A percentile compares a stretch with the other conserved stretches of the same genome.
These are phyloP conservation scores for Hymenoscyphus linearis DNA, from an alignment of 2,329 filamentous ascomycete species.

Conservation along the genomic window DNA sequence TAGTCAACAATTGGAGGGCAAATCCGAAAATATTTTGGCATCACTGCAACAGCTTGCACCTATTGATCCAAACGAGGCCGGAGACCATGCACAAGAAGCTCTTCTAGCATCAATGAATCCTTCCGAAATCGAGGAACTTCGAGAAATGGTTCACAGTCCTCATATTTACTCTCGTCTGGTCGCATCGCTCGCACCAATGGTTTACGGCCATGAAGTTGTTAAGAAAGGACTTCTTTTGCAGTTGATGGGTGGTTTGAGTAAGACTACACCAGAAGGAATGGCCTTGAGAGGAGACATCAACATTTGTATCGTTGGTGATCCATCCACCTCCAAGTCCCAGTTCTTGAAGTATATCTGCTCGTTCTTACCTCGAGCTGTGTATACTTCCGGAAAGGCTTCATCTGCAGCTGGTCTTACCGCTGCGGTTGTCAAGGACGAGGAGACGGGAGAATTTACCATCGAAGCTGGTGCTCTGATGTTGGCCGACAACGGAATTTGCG, in stretches of 20 bases:
- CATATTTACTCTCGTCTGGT: constrained; percentile 93
- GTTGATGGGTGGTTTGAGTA: constrained; percentile 91
- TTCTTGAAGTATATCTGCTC: constrained; percentile 98
- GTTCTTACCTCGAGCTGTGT: constrained; percentile 92
- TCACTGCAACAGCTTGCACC: constrained; percentile 71
- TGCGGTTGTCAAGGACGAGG: constrained; percentile 94
- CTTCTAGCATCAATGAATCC: constrained; percentile 81
- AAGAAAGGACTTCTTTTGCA: constrained; percentile 95
- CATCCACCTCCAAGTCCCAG: constrained; percentile 94
- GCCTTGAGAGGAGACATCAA: constrained; percentile 95
- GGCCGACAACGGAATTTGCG: constrained; percentile 93
- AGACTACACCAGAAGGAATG: constrained; percentile 90
- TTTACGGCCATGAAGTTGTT: constrained; percentile 94
- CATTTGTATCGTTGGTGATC: constrained; percentile 96
- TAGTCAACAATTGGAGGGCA: constrained; percentile 62
- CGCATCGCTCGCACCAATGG: constrained; percentile 90
- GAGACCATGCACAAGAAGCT: constrained; percentile 82
- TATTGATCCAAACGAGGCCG: constrained; percentile 61
- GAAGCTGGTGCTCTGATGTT: constrained; percentile 97
- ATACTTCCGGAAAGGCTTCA: constrained; percentile 95
- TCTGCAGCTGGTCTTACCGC: constrained; percentile 96
- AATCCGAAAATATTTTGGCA: constrained; percentile 78
- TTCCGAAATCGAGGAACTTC: constrained; percentile 85
- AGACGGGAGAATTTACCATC: constrained; percentile 98
- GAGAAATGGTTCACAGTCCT: constrained; percentile 88